These are phyloP conservation scores for Draba incana DNA, from an alignment of 345 rosid species.

Conservation along the genomic window DNA sequence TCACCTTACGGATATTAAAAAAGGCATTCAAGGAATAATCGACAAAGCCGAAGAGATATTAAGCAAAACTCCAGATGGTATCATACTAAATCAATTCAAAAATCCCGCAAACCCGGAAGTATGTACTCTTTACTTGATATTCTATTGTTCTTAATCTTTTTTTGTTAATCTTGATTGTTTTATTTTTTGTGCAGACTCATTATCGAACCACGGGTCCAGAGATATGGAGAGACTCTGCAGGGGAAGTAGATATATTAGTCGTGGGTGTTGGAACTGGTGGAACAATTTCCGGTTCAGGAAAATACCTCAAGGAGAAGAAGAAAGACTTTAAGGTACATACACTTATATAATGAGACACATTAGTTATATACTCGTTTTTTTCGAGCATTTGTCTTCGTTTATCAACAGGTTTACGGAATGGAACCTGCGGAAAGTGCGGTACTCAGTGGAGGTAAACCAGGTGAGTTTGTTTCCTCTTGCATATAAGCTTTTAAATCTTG, in stretches of 20 bases:
- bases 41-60: slow-evolving; percentile 62
- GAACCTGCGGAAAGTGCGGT: slow-evolving; percentile 44
- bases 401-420: slow-evolving; percentile 37
- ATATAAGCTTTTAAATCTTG: background rate
- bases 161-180: background rate
- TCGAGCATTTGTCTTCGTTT: slow-evolving; percentile 3
- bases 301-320: slow-evolving; percentile 50
- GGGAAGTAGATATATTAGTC: slow-evolving; percentile 56
- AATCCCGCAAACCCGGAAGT: slow-evolving; percentile 62
- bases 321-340: slow-evolving; percentile 45
- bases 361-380: background rate
- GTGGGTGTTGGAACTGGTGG: slow-evolving; percentile 73
- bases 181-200: slow-evolving; percentile 55
- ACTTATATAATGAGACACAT: slow-evolving; percentile 13
- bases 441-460: slow-evolving; percentile 41
- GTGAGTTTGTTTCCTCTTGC: slow-evolving; percentile 31
- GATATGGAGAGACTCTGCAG: slow-evolving; percentile 68
- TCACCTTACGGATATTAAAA: slow-evolving; percentile 50
- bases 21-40: slow-evolving; percentile 47
- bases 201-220: slow-evolving; percentile 75
- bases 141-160: background rate
- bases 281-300: slow-evolving; percentile 58
- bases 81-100: slow-evolving; percentile 51
- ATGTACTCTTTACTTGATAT: background rate
- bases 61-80: slow-evolving; percentile 57